Evolutionary conservation across 352 stramenopile species (phyloP).

Genomic region (Pythium biforme): DNA sequence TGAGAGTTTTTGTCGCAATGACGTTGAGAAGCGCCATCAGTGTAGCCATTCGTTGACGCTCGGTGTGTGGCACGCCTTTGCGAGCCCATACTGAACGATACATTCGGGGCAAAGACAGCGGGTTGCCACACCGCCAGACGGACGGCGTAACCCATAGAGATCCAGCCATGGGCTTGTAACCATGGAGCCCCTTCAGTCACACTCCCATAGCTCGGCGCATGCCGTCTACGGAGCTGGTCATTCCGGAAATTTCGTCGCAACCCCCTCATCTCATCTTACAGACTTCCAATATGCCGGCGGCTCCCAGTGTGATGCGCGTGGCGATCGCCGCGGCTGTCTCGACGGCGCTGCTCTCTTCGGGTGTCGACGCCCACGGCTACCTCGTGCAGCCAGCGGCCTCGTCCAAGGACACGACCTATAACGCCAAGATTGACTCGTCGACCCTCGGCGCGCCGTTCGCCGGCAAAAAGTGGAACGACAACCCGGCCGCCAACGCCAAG

Average conservation of each 20-base stretch:
- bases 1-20: not conserved
- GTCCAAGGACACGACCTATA: conserved; percentile 37
- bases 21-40: not conserved
- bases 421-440: conserved; percentile 36
- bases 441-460: conserved; percentile 36
- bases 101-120: not conserved
- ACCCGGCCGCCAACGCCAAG: conserved; percentile 37
- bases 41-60: not conserved
- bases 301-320: not conserved
- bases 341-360: conserved; percentile 19
- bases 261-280: not conserved
- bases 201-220: not conserved
- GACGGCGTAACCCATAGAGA: not conserved
- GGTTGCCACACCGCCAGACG: not conserved
- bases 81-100: not conserved
- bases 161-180: not conserved
- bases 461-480: conserved; percentile 60
- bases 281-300: not conserved
- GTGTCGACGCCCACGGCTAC: conserved; percentile 54
- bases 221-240: not conserved
- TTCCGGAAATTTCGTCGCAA: not conserved
- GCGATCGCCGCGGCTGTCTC: conserved; percentile 23
- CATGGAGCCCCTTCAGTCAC: not conserved
- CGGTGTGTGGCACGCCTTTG: not conserved
- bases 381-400: conserved; percentile 39